Conservation (phyloP, 192 early-diverging fungal genomes). For the Backusella morwellensis region DNA sequence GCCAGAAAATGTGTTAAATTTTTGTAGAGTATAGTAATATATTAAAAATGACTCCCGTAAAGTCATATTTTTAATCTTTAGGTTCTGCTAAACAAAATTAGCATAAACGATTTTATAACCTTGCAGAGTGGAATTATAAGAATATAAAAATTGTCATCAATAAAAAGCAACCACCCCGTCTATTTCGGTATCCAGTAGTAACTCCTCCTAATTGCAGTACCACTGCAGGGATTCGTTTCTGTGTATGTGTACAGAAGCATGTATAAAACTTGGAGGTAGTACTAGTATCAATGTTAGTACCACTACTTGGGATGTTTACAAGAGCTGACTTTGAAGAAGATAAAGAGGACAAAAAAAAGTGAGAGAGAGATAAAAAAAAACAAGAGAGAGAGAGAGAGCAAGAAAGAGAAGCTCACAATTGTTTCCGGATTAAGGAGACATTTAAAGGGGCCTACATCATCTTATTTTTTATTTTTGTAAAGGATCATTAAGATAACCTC, state of each 20-base stretch:
- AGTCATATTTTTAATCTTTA: neutral
- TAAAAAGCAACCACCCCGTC: neutral
- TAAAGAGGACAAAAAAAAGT: neutral
- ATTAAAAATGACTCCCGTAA: neutral
- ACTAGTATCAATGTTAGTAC: neutral
- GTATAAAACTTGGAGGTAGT: neutral
- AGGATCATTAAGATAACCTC: neutral
- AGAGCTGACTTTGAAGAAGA: neutral
- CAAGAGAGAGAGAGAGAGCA: neutral
- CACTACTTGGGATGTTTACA: neutral
- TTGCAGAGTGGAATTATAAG: neutral
- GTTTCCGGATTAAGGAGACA: constrained; percentile 4
- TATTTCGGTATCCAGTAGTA: neutral
- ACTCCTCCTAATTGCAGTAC: neutral
- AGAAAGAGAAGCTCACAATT: neutral
- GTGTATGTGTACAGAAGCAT: neutral
- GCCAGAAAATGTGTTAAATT: no score
- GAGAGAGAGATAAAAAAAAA: neutral
- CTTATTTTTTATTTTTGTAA: neutral
- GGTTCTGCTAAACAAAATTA: no score
- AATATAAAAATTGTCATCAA: neutral
- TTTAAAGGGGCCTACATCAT: neutral
- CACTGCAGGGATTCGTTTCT: neutral
- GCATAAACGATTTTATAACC: neutral
- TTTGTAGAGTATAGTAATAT: no score